Percentiles rank a stretch among this genome's conserved stretches.
Evolutionary conservation across 768 basidiomycete genomes (phyloP).

Genomic region (Boletus sp.): DNA sequence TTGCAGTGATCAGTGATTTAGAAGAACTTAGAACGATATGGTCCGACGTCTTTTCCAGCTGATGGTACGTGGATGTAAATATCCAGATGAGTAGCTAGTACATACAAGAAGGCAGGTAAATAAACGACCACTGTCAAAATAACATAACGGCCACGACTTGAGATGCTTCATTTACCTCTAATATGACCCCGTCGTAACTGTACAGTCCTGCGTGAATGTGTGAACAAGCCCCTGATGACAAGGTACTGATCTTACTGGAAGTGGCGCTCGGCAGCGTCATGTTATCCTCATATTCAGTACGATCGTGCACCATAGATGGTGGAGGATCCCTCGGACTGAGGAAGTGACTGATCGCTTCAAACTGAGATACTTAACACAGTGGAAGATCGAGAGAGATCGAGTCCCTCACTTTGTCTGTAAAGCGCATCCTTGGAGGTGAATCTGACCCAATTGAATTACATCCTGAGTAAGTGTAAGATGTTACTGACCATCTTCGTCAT

Average conservation of each 20-base stretch:
- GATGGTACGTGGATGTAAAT: conserved; percentile 1
- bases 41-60: conserved; percentile 64
- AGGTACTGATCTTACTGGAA: conserved; percentile 50
- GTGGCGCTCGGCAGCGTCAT: conserved; percentile 64
- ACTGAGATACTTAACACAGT: conserved; percentile 38
- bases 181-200: conserved; percentile 77
- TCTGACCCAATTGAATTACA: conserved; percentile 39
- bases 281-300: conserved; percentile 71
- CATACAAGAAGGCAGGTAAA: neutral
- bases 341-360: conserved; percentile 76
- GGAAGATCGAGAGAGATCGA: neutral
- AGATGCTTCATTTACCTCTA: conserved; percentile 75
- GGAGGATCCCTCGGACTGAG: conserved; percentile 70
- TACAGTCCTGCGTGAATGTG: conserved; percentile 36
- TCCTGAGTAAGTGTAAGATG: neutral
- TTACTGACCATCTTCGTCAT: conserved; percentile 71
- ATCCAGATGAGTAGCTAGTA: neutral
- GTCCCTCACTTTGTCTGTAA: conserved; percentile 59
- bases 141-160: conserved; percentile 73
- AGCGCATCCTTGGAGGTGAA: conserved; percentile 69
- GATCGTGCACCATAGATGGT: conserved; percentile 77
- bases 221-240: neutral
- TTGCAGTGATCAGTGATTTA: conserved; percentile 52
- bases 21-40: conserved; percentile 69
- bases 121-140: conserved; percentile 42